phyloP scores from a whole-genome alignment of 2,329 filamentous ascomycete species.

The Trichoderma sp. region DNA sequence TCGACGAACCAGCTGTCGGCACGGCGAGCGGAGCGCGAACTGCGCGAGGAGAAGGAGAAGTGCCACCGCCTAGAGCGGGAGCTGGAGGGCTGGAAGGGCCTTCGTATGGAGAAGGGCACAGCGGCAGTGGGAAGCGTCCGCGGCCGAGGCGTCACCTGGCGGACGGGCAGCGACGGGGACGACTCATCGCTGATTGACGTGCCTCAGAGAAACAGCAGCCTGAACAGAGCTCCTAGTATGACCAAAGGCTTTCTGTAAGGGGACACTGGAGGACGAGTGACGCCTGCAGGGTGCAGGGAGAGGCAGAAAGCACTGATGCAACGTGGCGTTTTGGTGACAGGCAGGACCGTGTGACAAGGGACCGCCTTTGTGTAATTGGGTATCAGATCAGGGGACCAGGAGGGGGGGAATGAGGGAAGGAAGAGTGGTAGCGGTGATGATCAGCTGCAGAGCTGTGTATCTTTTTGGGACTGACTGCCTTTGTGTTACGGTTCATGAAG shows the following conservation, averaged over 20 bases:
- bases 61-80: slow-evolving; percentile 81
- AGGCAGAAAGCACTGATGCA: slow-evolving; percentile 13
- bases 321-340: slow-evolving; percentile 23
- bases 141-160: slow-evolving; percentile 42
- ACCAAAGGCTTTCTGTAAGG: slow-evolving; percentile 75
- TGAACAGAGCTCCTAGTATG: slow-evolving; percentile 65
- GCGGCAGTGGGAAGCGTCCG: slow-evolving; percentile 53
- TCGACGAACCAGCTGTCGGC: slow-evolving; percentile 78
- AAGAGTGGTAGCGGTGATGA: not conserved
- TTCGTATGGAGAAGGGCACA: slow-evolving; percentile 64
- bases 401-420: not conserved
- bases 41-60: slow-evolving; percentile 86
- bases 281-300: not conserved
- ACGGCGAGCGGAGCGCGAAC: slow-evolving; percentile 84
- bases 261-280: not conserved
- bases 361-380: slow-evolving; percentile 23
- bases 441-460: slow-evolving; percentile 22
- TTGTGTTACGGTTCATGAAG: slow-evolving; percentile 26
- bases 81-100: slow-evolving; percentile 79
- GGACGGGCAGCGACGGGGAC: slow-evolving; percentile 45
- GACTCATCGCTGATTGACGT: slow-evolving; percentile 52
- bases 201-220: slow-evolving; percentile 67
- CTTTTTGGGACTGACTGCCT: slow-evolving; percentile 21
- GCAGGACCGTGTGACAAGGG: not conserved
- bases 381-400: not conserved